Evolutionary conservation across 805 yeast species (phyloP), one percentile per base, ranked within the genome.

Genomic region (Saccharomycopsis microspora): DNA sequence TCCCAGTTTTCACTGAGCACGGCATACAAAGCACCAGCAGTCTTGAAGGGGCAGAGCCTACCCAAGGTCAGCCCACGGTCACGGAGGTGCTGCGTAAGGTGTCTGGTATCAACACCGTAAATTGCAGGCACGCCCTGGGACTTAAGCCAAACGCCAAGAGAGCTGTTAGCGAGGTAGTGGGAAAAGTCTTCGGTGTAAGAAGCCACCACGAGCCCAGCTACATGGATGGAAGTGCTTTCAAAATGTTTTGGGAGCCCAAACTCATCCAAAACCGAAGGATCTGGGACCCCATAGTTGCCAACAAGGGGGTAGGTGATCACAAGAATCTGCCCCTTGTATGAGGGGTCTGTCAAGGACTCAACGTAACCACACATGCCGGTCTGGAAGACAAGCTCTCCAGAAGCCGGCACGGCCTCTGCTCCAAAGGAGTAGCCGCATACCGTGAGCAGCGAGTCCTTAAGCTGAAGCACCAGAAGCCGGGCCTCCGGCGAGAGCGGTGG

Each of bases 291-390:
- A 67, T 93, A 93, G 73, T 93, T 93, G 64, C 98, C 98, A 45
- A 93, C 95, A 59, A 93, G 74, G 31, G 98, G 98, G 66, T 81
- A 93, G 47, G 98, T 93, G 67, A 93, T 85, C 55, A 93, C 97
- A 64, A 93, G 71, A 61, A 93, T 90, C 70, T 93, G 98, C 55
- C 98, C 98, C 63, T 85, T 89, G 68, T 93, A 93, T 41, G 97
- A 93, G 52, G 98, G 98, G 68, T 93, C 98, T 39, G 98, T 88
- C 66, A 93, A 78, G 46, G 97, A 81, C 68, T 93, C 98, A 39
- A 97, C 98, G 66, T 93, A 93, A 54, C 98, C 98, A 58, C 93
- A 97, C 96, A 93, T 89, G 72, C 98, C 97, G 54, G 98, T 93
- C 69, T 94, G 97, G 79, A 93, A 93, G 52, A 93, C 98, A 59